phyloP scores from a whole-genome alignment of 1,284 basidiomycete species.

The Sanghuangporus weigelae region DNA sequence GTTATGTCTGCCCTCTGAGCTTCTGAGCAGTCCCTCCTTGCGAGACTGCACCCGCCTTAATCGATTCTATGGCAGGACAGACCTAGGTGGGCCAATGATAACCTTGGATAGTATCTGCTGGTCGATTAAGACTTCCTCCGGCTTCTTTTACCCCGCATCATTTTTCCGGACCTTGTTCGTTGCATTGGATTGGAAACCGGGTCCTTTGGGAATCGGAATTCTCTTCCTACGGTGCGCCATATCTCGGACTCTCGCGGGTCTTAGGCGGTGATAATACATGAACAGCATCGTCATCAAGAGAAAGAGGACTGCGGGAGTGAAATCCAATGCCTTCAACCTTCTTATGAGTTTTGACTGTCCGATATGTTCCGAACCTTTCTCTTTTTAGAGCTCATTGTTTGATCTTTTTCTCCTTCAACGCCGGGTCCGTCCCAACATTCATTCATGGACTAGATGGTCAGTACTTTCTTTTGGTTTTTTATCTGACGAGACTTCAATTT shows the following conservation, averaged over 20 bases:
- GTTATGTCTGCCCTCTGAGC: not conserved
- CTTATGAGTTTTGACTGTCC: not conserved
- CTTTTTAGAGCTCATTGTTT: not conserved
- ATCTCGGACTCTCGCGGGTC: constrained; percentile 1
- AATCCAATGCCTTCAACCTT: not conserved
- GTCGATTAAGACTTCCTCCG: not conserved
- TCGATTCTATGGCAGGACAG: not conserved
- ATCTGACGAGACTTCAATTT: too few relatives aligned
- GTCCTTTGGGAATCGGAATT: not conserved
- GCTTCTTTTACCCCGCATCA: not conserved
- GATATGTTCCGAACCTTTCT: not conserved
- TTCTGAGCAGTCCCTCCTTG: not conserved
- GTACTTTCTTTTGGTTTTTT: not conserved
- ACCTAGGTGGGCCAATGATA: not conserved
- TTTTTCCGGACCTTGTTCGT: not conserved
- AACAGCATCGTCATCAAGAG: not conserved
- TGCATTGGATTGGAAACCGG: not conserved
- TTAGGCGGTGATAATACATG: constrained; percentile 1
- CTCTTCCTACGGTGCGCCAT: not conserved
- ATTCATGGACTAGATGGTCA: not conserved
- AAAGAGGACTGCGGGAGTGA: not conserved
- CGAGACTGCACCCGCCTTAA: not conserved
- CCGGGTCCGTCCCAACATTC: not conserved
- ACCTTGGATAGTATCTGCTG: not conserved
- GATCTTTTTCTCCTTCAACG: not conserved